phyloP scores from a whole-genome alignment of 2,329 filamentous ascomycete species.

The Xylaria arbuscula region DNA sequence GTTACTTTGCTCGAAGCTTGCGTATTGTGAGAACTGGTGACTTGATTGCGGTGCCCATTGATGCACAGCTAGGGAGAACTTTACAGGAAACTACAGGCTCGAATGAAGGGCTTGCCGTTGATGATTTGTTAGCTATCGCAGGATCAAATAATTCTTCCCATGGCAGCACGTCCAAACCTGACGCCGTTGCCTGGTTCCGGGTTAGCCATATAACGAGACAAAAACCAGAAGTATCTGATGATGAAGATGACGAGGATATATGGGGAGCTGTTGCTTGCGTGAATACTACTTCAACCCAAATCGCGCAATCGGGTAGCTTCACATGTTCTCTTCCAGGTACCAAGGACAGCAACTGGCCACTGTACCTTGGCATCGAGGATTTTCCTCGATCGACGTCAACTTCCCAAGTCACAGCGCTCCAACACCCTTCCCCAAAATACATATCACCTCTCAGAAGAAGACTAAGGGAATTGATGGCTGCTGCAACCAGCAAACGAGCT shows the following conservation, averaged over 20 bases:
- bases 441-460: slow-evolving; percentile 73
- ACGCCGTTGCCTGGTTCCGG: slow-evolving; percentile 89
- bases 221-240: slow-evolving; percentile 63
- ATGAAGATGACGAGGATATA: slow-evolving; percentile 71
- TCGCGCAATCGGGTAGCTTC: slow-evolving; percentile 91
- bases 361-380: slow-evolving; percentile 84
- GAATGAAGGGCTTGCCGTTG: slow-evolving; percentile 72
- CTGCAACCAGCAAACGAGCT: slow-evolving; percentile 87
- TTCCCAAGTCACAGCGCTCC: slow-evolving; percentile 54
- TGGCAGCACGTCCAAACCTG: slow-evolving; percentile 54
- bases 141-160: slow-evolving; percentile 55
- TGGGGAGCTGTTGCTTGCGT: slow-evolving; percentile 92
- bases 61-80: slow-evolving; percentile 83
- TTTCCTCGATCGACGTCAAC: slow-evolving; percentile 63
- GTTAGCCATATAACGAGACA: slow-evolving; percentile 77
- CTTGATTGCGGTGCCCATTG: slow-evolving; percentile 87
- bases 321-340: slow-evolving; percentile 82
- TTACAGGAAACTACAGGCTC: slow-evolving; percentile 76
- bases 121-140: slow-evolving; percentile 73
- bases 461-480: slow-evolving; percentile 84
- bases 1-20: slow-evolving; percentile 84
- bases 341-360: slow-evolving; percentile 83
- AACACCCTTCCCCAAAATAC: slow-evolving; percentile 61
- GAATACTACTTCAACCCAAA: slow-evolving; percentile 85
- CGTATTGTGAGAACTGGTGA: slow-evolving; percentile 89